Conservation (phyloP, 106 monocot species). For the Agapanthus africanus region DNA sequence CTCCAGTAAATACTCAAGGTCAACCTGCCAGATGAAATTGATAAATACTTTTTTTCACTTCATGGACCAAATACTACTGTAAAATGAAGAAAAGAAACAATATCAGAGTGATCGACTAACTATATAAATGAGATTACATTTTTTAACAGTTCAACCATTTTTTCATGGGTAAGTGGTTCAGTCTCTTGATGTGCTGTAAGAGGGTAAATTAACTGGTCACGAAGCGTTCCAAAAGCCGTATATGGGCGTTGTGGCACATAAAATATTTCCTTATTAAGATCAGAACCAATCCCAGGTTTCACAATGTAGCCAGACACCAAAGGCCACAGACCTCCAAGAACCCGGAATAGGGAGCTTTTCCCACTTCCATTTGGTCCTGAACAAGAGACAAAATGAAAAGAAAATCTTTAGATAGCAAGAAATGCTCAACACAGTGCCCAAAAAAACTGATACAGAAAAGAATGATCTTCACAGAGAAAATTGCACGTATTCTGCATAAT, state of each 20-base stretch:
- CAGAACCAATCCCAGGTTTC: slow-evolving; percentile 94
- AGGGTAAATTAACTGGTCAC: slow-evolving; percentile 98
- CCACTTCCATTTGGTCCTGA: slow-evolving; percentile 99
- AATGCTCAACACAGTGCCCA: background rate
- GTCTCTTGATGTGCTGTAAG: slow-evolving; percentile 75
- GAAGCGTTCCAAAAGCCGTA: slow-evolving; percentile 98
- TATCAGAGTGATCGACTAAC: background rate
- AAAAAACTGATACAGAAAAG: background rate
- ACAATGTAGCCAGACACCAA: slow-evolving; percentile 83
- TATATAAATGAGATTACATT: slow-evolving; percentile 46
- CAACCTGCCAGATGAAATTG: slow-evolving; percentile 54
- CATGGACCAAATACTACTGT: background rate
- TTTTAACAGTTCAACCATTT: slow-evolving; percentile 88
- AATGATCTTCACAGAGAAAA: background rate
- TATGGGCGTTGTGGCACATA: slow-evolving; percentile 98
- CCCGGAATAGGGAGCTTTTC: slow-evolving; percentile 95
- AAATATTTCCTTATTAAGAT: slow-evolving; percentile 99
- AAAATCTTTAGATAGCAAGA: background rate
- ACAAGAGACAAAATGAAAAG: slow-evolving; percentile 19
- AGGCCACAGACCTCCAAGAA: slow-evolving; percentile 99
- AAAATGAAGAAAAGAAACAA: background rate
- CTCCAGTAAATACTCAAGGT: slow-evolving; percentile 90
- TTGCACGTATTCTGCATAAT: background rate
- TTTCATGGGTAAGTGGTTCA: slow-evolving; percentile 66
- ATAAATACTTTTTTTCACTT: background rate